Evolutionary conservation across 177 flowering plant species (phyloP).

Genomic region (Vitis hybrid): DNA sequence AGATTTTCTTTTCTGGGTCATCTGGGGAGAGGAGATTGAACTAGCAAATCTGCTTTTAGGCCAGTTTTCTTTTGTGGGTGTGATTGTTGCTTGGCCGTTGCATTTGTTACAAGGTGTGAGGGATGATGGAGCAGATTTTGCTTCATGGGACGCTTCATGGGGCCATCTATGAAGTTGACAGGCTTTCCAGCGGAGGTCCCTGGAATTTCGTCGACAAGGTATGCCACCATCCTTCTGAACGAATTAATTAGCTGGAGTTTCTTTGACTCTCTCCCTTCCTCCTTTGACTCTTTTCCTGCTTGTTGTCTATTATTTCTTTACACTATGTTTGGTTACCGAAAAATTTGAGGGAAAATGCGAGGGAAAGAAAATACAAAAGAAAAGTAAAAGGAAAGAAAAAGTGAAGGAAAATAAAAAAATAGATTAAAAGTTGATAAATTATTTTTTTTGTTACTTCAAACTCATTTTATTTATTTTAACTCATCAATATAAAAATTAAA

Average conservation of each 20-base stretch:
- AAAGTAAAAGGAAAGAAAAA: too few relatives aligned
- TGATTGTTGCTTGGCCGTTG: neutral
- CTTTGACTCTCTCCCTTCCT: neutral
- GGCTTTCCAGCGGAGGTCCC: conserved; percentile 13
- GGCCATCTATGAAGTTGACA: conserved; percentile 34
- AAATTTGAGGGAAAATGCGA: too few relatives aligned
- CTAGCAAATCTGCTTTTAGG: neutral
- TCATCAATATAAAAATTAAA: too few relatives aligned
- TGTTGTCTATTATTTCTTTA: neutral
- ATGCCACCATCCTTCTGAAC: neutral
- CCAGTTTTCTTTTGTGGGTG: neutral
- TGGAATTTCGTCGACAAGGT: conserved; percentile 23
- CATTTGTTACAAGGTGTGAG: neutral
- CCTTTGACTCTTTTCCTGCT: neutral
- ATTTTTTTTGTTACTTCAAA: too few relatives aligned
- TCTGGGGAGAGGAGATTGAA: too few relatives aligned
- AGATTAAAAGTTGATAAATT: too few relatives aligned
- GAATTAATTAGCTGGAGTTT: neutral
- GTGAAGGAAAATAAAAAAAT: too few relatives aligned
- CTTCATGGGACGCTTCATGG: conserved; percentile 45
- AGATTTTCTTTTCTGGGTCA: too few relatives aligned
- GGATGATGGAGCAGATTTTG: conserved; percentile 28
- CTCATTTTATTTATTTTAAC: too few relatives aligned
- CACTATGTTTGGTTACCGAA: too few relatives aligned
- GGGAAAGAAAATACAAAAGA: too few relatives aligned